Conservation (phyloP, 2,329 filamentous ascomycete species). For the Sarocladiaceae sp. region DNA sequence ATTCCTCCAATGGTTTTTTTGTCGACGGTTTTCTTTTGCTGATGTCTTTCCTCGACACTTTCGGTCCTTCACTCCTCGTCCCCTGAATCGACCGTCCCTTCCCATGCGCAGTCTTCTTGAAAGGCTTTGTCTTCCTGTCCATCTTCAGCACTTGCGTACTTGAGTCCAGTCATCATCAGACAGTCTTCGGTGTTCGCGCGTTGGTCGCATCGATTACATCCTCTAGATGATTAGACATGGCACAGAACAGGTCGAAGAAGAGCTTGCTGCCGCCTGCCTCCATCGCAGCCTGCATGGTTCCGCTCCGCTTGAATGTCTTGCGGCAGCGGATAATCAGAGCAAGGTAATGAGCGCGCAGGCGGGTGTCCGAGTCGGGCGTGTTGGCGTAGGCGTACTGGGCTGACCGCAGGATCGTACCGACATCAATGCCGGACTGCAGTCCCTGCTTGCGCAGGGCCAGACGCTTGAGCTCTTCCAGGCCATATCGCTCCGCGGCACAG, state of each 20-base stretch:
- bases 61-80: not conserved
- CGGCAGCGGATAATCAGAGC: slow-evolving; percentile 96
- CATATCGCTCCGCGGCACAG: slow-evolving; percentile 87
- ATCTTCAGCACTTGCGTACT: not conserved
- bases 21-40: not conserved
- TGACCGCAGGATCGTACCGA: slow-evolving; percentile 84
- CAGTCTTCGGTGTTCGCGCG: slow-evolving; percentile 53
- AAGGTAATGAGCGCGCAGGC: slow-evolving; percentile 93
- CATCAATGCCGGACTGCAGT: slow-evolving; percentile 86
- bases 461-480: slow-evolving; percentile 86
- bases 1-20: not conserved
- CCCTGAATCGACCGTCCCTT: not conserved
- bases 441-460: slow-evolving; percentile 93
- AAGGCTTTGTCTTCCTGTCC: not conserved
- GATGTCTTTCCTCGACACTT: slow-evolving; percentile 9
- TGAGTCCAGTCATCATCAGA: slow-evolving; percentile 19
- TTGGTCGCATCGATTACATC: slow-evolving; percentile 86
- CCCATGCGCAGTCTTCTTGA: not conserved
- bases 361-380: slow-evolving; percentile 88
- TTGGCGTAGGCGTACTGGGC: slow-evolving; percentile 94
- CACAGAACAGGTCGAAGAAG: slow-evolving; percentile 98
- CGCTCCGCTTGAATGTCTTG: slow-evolving; percentile 96
- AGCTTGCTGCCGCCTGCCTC: slow-evolving; percentile 84
- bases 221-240: slow-evolving; percentile 97
- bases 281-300: slow-evolving; percentile 99